These are phyloP conservation scores for Senna tora DNA, from an alignment of 306 rosid species.

Conservation along the genomic window DNA sequence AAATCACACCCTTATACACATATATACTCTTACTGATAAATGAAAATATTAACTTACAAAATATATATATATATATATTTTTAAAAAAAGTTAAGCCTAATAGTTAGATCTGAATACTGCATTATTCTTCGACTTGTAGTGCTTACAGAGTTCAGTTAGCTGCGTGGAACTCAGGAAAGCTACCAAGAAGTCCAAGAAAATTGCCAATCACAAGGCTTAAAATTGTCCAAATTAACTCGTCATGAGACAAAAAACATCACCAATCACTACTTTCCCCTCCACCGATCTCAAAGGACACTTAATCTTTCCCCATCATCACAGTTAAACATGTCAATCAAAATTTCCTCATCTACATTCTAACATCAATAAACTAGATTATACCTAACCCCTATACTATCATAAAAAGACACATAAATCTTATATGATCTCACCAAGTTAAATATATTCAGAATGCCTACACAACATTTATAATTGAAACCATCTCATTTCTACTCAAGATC, in stretches of 20 bases:
- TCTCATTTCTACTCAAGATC: background rate
- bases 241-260: constrained; percentile 19
- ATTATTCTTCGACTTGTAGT: background rate
- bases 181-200: constrained; percentile 11
- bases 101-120: background rate
- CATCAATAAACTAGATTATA: background rate
- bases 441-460: background rate
- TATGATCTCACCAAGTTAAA: too few relatives aligned
- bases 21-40: background rate
- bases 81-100: too few relatives aligned
- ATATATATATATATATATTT: too few relatives aligned
- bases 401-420: background rate
- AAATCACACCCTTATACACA: constrained; percentile 14
- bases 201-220: constrained; percentile 30
- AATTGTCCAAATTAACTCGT: constrained; percentile 4
- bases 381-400: background rate
- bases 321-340: background rate
- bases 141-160: background rate
- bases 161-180: constrained; percentile 27
- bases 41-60: background rate
- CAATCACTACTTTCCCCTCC: background rate
- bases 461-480: background rate
- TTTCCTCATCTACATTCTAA: background rate
- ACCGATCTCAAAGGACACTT: constrained; percentile 5
- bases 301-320: background rate